Conservation (phyloP, 2,329 filamentous ascomycete genomes). For the Daldinia sp. region DNA sequence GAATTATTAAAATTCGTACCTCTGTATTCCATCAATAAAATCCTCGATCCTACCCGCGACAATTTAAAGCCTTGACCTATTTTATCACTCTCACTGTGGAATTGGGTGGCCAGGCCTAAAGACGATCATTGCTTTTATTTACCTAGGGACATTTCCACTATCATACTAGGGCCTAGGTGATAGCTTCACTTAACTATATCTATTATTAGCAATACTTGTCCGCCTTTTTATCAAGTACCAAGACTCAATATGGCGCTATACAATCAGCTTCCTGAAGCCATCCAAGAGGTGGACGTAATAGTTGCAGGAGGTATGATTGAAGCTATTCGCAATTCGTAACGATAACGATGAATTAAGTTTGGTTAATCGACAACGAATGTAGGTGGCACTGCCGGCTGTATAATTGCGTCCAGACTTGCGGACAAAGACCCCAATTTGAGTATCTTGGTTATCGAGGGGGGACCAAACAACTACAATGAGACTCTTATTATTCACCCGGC, state of each 20-base stretch:
- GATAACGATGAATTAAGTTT: background rate
- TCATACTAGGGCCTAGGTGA: background rate
- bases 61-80: background rate
- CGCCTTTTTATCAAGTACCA: background rate
- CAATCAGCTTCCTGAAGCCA: conserved; percentile 24
- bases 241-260: conserved; percentile 34
- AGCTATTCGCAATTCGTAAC: background rate
- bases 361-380: background rate
- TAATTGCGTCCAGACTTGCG: conserved; percentile 39
- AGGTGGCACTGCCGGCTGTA: conserved; percentile 30
- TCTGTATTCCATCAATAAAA: conserved; percentile 2
- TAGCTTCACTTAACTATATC: background rate
- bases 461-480: conserved; percentile 28
- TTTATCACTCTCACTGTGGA: background rate
- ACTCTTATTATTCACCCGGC: conserved; percentile 8
- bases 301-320: conserved; percentile 36
- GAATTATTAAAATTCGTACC: background rate
- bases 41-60: background rate
- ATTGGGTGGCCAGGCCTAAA: background rate
- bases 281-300: conserved; percentile 41
- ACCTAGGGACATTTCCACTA: background rate
- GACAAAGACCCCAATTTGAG: conserved; percentile 40
- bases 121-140: conserved; percentile 5
- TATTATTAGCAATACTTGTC: background rate
- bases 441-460: conserved; percentile 39